phyloP scores from a whole-genome alignment of 179 eudicot species.

The Spergularia azorica region DNA sequence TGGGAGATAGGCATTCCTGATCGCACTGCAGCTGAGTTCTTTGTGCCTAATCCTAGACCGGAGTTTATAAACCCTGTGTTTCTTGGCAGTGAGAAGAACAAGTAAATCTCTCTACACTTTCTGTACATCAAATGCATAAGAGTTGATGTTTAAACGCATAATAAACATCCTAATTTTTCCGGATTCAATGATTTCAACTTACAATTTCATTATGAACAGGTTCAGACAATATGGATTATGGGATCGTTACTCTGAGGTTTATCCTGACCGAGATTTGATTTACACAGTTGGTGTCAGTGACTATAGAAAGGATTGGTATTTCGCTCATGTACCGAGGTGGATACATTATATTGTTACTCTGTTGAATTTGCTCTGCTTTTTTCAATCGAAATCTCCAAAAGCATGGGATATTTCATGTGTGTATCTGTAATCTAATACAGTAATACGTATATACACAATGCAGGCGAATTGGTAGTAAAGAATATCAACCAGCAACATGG shows the following conservation, averaged over 20 bases:
- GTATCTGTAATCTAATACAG: background rate
- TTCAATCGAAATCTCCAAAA: background rate
- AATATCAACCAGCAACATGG: constrained; percentile 45
- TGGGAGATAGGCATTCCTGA: constrained; percentile 44
- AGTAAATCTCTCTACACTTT: constrained; percentile 9
- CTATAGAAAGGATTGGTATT: constrained; percentile 64
- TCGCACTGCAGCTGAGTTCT: constrained; percentile 62
- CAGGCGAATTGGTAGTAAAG: constrained; percentile 29
- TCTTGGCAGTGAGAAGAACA: constrained; percentile 17
- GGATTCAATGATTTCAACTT: too few species aligned
- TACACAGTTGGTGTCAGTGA: constrained; percentile 48
- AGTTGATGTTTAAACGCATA: too few species aligned
- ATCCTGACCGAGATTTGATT: constrained; percentile 51
- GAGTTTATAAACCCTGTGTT: constrained; percentile 24
- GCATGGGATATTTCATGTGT: background rate
- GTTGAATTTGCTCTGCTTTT: background rate
- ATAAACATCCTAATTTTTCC: too few species aligned
- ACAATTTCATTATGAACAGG: constrained; percentile 28
- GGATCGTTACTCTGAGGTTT: constrained; percentile 62
- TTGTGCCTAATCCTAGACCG: constrained; percentile 38
- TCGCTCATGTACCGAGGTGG: constrained; percentile 69
- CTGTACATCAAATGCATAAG: background rate
- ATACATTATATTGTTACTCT: background rate
- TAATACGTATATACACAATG: background rate
- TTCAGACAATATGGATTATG: constrained; percentile 76